Conservation (phyloP, 495 filamentous ascomycete species). For the Aeminium ludgeri region DNA sequence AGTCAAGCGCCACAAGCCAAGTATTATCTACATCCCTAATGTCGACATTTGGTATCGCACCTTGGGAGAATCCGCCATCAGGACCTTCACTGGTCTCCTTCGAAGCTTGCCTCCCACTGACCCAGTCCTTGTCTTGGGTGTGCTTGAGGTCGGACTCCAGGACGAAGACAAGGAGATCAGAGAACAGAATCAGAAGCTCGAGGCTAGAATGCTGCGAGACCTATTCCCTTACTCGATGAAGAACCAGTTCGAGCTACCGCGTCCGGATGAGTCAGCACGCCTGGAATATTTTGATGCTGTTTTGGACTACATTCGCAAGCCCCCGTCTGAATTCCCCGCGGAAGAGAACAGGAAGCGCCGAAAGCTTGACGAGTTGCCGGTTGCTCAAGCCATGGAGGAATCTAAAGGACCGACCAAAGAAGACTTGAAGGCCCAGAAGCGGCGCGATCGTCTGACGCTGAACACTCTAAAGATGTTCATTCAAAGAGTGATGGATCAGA, state of each 20-base stretch:
- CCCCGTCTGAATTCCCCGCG: conserved; percentile 74
- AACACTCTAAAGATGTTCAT: conserved; percentile 76
- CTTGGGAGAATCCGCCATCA: conserved; percentile 46
- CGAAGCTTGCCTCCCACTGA: conserved; percentile 68
- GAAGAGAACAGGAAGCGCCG: conserved; percentile 70
- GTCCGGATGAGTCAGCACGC: conserved; percentile 47
- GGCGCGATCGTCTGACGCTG: conserved; percentile 59
- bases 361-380: conserved; percentile 53
- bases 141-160: conserved; percentile 37
- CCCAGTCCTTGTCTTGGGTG: conserved; percentile 69
- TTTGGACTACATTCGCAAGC: conserved; percentile 53
- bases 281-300: conserved; percentile 60
- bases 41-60: conserved; percentile 73
- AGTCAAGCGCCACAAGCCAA: conserved; percentile 83
- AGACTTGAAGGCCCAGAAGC: conserved; percentile 62
- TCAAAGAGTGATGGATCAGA: conserved; percentile 88
- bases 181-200: conserved; percentile 24
- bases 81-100: conserved; percentile 64
- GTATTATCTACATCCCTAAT: conserved; percentile 85
- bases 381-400: conserved; percentile 33
- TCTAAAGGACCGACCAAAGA: conserved; percentile 42
- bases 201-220: conserved; percentile 46
- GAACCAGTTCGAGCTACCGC: conserved; percentile 50
- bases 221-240: conserved; percentile 71
- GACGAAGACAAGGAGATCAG: conserved; percentile 29